phyloP scores from a whole-genome alignment of 192 early-diverging fungal species.

The Chytriomyces sp. region DNA sequence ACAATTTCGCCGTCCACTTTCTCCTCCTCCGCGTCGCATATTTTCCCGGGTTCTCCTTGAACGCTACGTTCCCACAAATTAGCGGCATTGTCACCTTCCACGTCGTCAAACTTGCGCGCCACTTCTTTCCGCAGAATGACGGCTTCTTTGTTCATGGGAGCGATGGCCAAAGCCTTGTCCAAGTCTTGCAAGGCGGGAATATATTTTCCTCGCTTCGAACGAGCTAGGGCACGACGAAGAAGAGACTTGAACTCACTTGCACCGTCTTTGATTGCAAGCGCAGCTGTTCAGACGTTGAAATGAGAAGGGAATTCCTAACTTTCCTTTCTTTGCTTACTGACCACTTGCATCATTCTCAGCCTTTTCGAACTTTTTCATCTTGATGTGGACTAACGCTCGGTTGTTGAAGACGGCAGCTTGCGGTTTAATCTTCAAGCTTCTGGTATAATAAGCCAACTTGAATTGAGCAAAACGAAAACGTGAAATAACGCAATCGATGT shows the following conservation, averaged over 20 bases:
- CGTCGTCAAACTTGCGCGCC: slow-evolving; percentile 10
- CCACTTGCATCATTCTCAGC: slow-evolving; percentile 20
- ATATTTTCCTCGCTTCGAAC: slow-evolving; percentile 28
- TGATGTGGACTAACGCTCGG: slow-evolving; percentile 28
- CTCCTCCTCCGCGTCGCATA: slow-evolving; percentile 15
- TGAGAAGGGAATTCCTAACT: neutral
- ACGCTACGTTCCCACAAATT: too few relatives aligned
- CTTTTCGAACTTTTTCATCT: slow-evolving; percentile 28
- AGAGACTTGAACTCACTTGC: slow-evolving; percentile 24
- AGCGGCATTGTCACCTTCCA: slow-evolving; percentile 8
- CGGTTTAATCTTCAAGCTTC: slow-evolving; percentile 18
- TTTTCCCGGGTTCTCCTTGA: too few relatives aligned
- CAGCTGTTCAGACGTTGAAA: slow-evolving; percentile 3
- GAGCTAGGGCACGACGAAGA: slow-evolving; percentile 30
- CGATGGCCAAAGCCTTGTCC: slow-evolving; percentile 1
- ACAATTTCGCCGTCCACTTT: slow-evolving; percentile 18
- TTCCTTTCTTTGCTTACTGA: neutral
- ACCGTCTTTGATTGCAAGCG: neutral
- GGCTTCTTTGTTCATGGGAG: slow-evolving; percentile 27
- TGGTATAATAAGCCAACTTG: slow-evolving; percentile 27
- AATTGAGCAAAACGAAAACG: neutral
- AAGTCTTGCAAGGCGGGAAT: slow-evolving; percentile 19
- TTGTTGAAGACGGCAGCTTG: slow-evolving; percentile 25
- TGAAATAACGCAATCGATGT: neutral
- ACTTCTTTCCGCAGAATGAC: slow-evolving; percentile 10